Conservation (phyloP, 2,329 filamentous ascomycete genomes). For the Sporothrix luriei region DNA sequence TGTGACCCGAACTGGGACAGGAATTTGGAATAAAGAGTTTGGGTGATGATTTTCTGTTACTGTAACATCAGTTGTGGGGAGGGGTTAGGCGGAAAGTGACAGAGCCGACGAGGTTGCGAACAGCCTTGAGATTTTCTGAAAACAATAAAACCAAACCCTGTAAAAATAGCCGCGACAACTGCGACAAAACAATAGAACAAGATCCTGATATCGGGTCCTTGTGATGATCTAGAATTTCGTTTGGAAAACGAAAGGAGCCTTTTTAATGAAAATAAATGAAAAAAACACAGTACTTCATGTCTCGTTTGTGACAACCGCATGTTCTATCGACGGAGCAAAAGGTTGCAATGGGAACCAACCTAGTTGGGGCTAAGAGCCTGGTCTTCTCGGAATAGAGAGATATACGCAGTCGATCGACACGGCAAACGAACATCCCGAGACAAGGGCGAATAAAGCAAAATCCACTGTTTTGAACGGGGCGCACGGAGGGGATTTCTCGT, state of each 20-base stretch:
- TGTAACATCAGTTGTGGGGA: neutral
- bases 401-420: constrained; percentile 19
- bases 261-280: neutral
- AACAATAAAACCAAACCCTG: no score
- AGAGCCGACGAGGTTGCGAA: no score
- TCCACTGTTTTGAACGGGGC: neutral
- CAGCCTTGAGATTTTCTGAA: no score
- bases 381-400: neutral
- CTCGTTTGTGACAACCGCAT: neutral
- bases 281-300: neutral
- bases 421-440: constrained; percentile 25
- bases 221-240: no score
- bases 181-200: no score
- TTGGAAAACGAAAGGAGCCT: no score
- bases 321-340: neutral
- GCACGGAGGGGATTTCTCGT: no score
- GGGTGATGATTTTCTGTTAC: constrained; percentile 6
- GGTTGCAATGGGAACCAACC: constrained; percentile 15
- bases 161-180: no score
- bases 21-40: constrained; percentile 10
- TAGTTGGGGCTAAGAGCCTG: neutral
- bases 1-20: neutral
- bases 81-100: neutral
- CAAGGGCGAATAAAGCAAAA: constrained; percentile 6
- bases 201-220: no score